Base-by-base conservation (phyloP, 2,329 filamentous ascomycete genomes). In the Madurella fahalii region DNA sequence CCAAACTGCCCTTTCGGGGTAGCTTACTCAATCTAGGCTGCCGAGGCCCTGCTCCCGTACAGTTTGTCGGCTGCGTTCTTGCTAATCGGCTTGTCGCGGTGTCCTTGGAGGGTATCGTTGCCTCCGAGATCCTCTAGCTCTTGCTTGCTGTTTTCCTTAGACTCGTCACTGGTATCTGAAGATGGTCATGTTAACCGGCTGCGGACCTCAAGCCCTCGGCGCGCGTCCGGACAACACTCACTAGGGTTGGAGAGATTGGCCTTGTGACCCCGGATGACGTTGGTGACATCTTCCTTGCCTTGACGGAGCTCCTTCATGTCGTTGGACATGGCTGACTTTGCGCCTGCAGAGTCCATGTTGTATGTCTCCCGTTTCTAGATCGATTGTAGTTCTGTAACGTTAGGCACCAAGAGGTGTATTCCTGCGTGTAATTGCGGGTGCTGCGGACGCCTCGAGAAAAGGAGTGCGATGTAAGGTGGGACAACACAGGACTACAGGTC, bases 201-300 rank as follows among this genome's bases (percentile, higher is more conserved):
- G 3, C 9, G 34, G 2, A 11, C 11, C 7, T 4, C 7, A 25
- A 25, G 4, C 25, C 25, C 4, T 25, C 7, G 7, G 25, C 7
- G 4, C 25, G 25, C 25, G 7, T 25, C 25, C 25, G 25, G 25
- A 3, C 25, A 37, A 30, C 9, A 56, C 65, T 41, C 65, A 77
- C 75, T 77, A 9, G 74, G 74, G 56, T 78, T 78, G 53, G 70
- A 69, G 16, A 78, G 58, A 57, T 77, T 77, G 2, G 75, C 74
- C 65, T 77, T 77, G 64, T 77, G 74, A 13, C 75, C 74, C 39
- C 61, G 57, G 18, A 68, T 65, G 25, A 47, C 43, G 40, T 63
- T 61, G 31, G 62, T 65, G 34, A 63, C 61, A 2, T 53, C 51
- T 60, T 68, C 66, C 57, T 61, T 67, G 40, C 68, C 66, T 47